Conservation (phyloP, 768 basidiomycete genomes). For the Grammothele lineata region DNA sequence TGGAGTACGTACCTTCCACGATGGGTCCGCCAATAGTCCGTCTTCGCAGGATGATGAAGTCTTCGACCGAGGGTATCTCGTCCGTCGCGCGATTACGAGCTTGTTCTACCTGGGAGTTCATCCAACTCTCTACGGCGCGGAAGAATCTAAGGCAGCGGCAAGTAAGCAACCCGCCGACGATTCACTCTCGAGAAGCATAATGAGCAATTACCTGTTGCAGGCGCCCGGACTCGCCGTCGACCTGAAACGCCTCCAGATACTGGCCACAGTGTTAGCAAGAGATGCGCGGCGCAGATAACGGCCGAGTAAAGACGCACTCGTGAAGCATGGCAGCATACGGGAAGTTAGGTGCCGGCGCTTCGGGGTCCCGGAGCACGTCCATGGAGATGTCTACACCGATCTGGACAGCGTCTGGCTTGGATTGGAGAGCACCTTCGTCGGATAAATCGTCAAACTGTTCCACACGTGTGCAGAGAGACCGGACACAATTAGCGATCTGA, state of each 20-base stretch:
- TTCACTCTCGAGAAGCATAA: background rate
- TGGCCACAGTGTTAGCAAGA: slow-evolving; percentile 12
- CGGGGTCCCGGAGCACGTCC: slow-evolving; percentile 25
- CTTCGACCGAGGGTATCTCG: slow-evolving; percentile 33
- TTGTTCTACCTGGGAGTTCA: slow-evolving; percentile 32
- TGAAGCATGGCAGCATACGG: slow-evolving; percentile 37
- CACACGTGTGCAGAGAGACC: too few species aligned
- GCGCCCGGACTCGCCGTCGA: slow-evolving; percentile 34
- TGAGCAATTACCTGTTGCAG: slow-evolving; percentile 27
- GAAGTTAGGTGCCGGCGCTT: slow-evolving; percentile 26
- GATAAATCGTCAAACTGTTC: slow-evolving; percentile 35
- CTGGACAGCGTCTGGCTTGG: slow-evolving; percentile 31
- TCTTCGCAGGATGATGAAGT: slow-evolving; percentile 35
- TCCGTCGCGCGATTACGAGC: slow-evolving; percentile 32
- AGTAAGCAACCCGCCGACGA: background rate
- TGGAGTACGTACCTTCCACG: slow-evolving; percentile 31
- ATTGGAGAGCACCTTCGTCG: slow-evolving; percentile 32
- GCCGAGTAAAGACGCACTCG: slow-evolving; percentile 25
- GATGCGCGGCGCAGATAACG: background rate
- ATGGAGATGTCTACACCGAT: slow-evolving; percentile 31
- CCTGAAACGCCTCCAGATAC: slow-evolving; percentile 31
- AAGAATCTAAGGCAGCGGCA: slow-evolving; percentile 25
- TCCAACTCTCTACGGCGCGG: slow-evolving; percentile 33
- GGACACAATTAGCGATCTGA: too few species aligned
- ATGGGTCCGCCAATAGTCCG: slow-evolving; percentile 34